phyloP scores from a whole-genome alignment of 2,329 filamentous ascomycete genomes.

The Diaporthe caulivora region DNA sequence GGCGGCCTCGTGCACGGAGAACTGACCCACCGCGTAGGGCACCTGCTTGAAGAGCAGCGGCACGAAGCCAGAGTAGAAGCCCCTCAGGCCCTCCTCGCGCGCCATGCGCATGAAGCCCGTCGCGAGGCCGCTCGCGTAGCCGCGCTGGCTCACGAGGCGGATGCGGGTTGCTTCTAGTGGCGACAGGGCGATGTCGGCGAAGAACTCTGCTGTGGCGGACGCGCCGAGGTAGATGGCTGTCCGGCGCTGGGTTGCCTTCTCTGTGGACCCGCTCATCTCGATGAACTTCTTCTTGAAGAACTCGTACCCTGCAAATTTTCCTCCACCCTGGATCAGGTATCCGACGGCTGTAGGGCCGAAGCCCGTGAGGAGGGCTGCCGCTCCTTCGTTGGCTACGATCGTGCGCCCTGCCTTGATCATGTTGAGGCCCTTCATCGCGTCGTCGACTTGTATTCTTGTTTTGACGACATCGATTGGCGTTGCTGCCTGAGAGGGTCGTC shows the following conservation, averaged over 20 bases:
- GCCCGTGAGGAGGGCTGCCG: constrained; percentile 83
- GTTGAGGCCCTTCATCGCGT: constrained; percentile 85
- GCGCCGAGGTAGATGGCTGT: constrained; percentile 79
- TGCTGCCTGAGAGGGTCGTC: constrained; percentile 54
- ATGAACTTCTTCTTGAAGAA: constrained; percentile 94
- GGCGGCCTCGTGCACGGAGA: constrained; percentile 92
- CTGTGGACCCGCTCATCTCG: constrained; percentile 70
- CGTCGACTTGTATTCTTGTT: constrained; percentile 92
- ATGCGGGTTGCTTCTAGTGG: constrained; percentile 86
- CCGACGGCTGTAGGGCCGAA: constrained; percentile 88
- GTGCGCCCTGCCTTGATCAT: constrained; percentile 83
- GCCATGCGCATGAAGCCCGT: constrained; percentile 81
- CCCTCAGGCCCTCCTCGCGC: constrained; percentile 80
- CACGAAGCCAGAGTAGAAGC: constrained; percentile 93
- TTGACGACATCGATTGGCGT: constrained; percentile 80
- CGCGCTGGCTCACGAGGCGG: constrained; percentile 85
- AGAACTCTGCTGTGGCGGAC: constrained; percentile 76
- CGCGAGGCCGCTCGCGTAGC: constrained; percentile 79
- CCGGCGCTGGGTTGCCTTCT: constrained; percentile 57
- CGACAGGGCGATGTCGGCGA: constrained; percentile 86
- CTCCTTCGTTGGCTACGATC: constrained; percentile 84
- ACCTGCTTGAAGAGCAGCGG: constrained; percentile 90
- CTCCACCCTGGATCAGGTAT: constrained; percentile 90
- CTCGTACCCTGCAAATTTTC: constrained; percentile 94
- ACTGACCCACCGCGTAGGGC: constrained; percentile 94